Evolutionary conservation across 768 basidiomycete species (phyloP), one percentile per base, ranked within the genome.

Genomic region (Leccinum variicolor): DNA sequence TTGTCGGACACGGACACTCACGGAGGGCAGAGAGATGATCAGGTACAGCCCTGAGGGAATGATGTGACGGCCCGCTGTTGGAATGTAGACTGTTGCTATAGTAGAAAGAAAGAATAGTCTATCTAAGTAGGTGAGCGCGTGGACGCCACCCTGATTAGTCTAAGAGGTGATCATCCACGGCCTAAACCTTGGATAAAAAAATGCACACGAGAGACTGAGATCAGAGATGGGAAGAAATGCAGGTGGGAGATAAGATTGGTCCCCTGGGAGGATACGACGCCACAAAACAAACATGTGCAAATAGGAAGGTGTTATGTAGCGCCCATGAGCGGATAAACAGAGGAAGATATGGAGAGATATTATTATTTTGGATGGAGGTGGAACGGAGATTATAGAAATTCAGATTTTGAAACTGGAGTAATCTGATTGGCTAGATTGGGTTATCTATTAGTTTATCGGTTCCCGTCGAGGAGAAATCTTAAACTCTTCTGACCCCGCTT

Each of bases 401-500:
- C 49, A 28, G 62, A 62, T 63, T 69, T 65, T 56, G 60, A 62
- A 72, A 72, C 61, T 43, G 14, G 25, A 61, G 60, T 74, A 69
- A 72, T 72, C 71, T 72, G 71, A 74, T 72, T 72, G 72, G 71
- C 59, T 59, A 52, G 65, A 72, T 71, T 73, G 59, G 56, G 72
- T 71, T 72, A 74, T 73, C 73, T 73, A 61, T 69, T 65, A 71
- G 71, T 71, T 72, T 72, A 74, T 72, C 71, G 72, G 69, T 65
- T 72, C 71, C 72, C 72, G 69, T 69, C 64, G 52, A 69, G 57
- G 61, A 70, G 63, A 70, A 73, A 73, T 73, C 72, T 71, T 73
- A 73, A 71, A 71, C 72, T 59, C 61, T 72, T 64, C 57, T 65
- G 56, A 57, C 56, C 61, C 66, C 69, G 56, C 71, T 55, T 67